These are phyloP conservation scores for Austroboletus niveus DNA, from an alignment of 1,284 basidiomycete species.

Conservation along the genomic window DNA sequence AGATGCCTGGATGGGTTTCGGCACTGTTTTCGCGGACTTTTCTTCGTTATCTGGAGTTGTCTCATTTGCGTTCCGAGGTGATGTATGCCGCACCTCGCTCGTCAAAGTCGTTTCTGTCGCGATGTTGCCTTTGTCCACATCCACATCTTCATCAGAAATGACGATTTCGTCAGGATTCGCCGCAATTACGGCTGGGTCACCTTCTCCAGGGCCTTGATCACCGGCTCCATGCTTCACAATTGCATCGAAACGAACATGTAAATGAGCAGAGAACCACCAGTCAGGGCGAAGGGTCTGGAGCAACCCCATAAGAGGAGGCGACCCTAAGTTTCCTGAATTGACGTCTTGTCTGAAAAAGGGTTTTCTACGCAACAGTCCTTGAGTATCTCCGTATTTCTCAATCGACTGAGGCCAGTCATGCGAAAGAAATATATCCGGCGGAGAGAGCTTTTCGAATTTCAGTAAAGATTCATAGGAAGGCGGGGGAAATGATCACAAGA, in stretches of 20 bases:
- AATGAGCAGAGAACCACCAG: slow-evolving; percentile 97
- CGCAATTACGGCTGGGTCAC: not conserved
- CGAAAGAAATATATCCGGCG: slow-evolving; percentile 79
- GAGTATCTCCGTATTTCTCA: slow-evolving; percentile 76
- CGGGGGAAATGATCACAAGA: slow-evolving; percentile 51
- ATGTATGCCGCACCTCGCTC: not conserved
- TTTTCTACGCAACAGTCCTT: slow-evolving; percentile 71
- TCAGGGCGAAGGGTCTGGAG: slow-evolving; percentile 72
- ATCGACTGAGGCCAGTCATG: slow-evolving; percentile 97
- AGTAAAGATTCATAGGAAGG: not conserved
- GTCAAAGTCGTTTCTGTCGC: not conserved
- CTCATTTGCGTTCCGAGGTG: slow-evolving; percentile 65
- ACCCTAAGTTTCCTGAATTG: slow-evolving; percentile 73
- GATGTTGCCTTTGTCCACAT: slow-evolving; percentile 21
- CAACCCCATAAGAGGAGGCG: slow-evolving; percentile 84
- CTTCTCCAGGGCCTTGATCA: slow-evolving; percentile 2
- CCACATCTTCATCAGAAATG: slow-evolving; percentile 53
- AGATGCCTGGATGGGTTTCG: slow-evolving; percentile 31
- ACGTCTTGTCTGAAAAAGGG: slow-evolving; percentile 82
- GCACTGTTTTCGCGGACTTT: slow-evolving; percentile 39
- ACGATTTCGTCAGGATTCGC: slow-evolving; percentile 66
- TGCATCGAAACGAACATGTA: slow-evolving; percentile 85
- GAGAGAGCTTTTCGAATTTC: slow-evolving; percentile 47
- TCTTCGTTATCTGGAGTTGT: slow-evolving; percentile 66
- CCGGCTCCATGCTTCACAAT: slow-evolving; percentile 39